Evolutionary conservation across 192 early-diverging fungal genomes (phyloP).

Genomic region (Backusella morwellensis): DNA sequence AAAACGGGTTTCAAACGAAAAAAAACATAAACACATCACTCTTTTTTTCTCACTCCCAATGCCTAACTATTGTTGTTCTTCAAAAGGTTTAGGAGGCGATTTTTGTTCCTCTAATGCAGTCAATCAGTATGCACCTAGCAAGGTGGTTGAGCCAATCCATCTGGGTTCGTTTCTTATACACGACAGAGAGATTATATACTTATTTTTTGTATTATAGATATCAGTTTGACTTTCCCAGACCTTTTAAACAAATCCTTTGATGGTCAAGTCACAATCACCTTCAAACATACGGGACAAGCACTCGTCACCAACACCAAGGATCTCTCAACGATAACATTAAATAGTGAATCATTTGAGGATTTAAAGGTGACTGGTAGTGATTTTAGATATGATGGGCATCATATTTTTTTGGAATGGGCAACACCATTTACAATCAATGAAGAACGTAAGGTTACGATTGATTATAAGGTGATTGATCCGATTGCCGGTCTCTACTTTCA

Average conservation of each 20-base stretch:
- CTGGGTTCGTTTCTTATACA: constrained; percentile 10
- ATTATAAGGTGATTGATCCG: constrained; percentile 31
- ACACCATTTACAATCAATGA: constrained; percentile 28
- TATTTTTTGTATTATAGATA: constrained; percentile 22
- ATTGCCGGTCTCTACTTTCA: constrained; percentile 48
- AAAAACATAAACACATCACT: not conserved
- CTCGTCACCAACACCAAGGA: not conserved
- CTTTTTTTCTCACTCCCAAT: not conserved
- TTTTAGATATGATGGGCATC: constrained; percentile 35
- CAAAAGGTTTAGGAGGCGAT: not conserved
- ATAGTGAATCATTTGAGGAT: constrained; percentile 34
- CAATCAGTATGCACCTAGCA: constrained; percentile 37
- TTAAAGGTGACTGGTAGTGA: constrained; percentile 26
- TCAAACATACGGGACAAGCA: not conserved
- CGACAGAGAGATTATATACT: not conserved
- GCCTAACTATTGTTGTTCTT: constrained; percentile 25
- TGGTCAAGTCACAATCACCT: constrained; percentile 22
- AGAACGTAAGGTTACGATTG: constrained; percentile 33
- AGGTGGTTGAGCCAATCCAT: constrained; percentile 37
- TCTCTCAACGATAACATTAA: constrained; percentile 27
- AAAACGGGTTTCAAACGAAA: not conserved
- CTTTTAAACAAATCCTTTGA: constrained; percentile 18
- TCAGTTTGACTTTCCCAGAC: constrained; percentile 23
- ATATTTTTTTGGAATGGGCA: constrained; percentile 34
- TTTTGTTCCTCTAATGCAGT: constrained; percentile 24